phyloP scores from a whole-genome alignment of 169 alveolate species.

The Cryptosporidium meleagridis region DNA sequence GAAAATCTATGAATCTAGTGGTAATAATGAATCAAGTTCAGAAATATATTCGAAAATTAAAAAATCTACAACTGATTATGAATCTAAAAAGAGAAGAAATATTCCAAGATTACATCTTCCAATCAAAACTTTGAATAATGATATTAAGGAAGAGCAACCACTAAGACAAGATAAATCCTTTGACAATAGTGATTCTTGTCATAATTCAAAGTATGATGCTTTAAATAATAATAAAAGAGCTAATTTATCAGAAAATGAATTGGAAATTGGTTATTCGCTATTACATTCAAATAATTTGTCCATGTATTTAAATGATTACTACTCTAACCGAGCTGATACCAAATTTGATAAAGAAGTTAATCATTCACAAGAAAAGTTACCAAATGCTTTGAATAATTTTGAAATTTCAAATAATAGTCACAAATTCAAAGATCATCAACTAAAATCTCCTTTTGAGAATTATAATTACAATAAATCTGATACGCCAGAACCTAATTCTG shows the following conservation, averaged over 20 bases:
- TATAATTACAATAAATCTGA: no score
- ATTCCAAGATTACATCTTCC: constrained; percentile 41
- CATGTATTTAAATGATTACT: background rate
- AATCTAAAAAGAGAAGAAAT: background rate
- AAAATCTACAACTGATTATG: background rate
- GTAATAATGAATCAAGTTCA: background rate
- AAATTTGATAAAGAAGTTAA: background rate
- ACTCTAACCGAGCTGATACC: background rate
- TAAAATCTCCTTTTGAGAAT: background rate
- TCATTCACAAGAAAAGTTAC: background rate
- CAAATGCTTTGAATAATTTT: background rate
- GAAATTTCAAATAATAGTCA: background rate
- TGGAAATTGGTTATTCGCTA: background rate
- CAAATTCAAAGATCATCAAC: background rate
- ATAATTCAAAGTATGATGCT: no score
- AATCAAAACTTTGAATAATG: background rate
- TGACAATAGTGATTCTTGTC: background rate
- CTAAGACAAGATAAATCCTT: background rate
- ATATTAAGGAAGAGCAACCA: background rate
- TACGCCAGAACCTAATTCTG: background rate
- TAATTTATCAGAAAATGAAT: background rate
- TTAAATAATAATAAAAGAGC: background rate
- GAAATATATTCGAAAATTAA: background rate
- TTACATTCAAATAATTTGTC: background rate
- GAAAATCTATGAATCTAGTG: background rate